Evolutionary conservation across 2,329 filamentous ascomycete genomes (phyloP).

Genomic region (Hypoxylon sp.): DNA sequence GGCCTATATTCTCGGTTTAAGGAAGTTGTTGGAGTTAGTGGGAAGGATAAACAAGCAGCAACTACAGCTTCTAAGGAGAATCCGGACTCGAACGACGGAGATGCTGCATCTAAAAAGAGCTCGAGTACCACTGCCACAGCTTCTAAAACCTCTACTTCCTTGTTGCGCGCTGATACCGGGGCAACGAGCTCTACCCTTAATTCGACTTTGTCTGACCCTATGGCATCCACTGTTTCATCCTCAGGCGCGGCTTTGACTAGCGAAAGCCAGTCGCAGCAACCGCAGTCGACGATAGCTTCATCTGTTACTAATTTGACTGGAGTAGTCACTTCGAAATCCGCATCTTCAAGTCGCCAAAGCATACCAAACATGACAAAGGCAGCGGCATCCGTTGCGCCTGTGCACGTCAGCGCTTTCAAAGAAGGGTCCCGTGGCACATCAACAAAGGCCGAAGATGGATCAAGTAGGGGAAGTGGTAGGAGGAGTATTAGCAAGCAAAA

Average conservation of each 20-base stretch:
- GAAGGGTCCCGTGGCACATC: constrained; percentile 61
- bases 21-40: constrained; percentile 82
- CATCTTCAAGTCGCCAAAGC: constrained; percentile 54
- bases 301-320: constrained; percentile 63
- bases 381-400: constrained; percentile 62
- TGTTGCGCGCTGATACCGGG: constrained; percentile 60
- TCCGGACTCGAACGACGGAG: constrained; percentile 59
- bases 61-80: constrained; percentile 34
- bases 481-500: constrained; percentile 61
- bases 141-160: constrained; percentile 60
- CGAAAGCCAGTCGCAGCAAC: constrained; percentile 61
- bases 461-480: constrained; percentile 56
- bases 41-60: constrained; percentile 55
- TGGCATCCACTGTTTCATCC: constrained; percentile 56
- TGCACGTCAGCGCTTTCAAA: constrained; percentile 65
- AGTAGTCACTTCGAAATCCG: constrained; percentile 59
- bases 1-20: constrained; percentile 89
- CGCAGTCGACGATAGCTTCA: constrained; percentile 63
- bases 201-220: constrained; percentile 54
- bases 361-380: constrained; percentile 57
- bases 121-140: constrained; percentile 59
- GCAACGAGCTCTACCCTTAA: constrained; percentile 55
- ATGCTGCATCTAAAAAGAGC: constrained; percentile 61
- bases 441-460: constrained; percentile 61
- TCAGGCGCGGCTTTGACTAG: constrained; percentile 55